Percentiles rank a stretch among this genome's conserved stretches.
phyloP scores from a whole-genome alignment of 257 asterid species.

The Agastache rugosa region DNA sequence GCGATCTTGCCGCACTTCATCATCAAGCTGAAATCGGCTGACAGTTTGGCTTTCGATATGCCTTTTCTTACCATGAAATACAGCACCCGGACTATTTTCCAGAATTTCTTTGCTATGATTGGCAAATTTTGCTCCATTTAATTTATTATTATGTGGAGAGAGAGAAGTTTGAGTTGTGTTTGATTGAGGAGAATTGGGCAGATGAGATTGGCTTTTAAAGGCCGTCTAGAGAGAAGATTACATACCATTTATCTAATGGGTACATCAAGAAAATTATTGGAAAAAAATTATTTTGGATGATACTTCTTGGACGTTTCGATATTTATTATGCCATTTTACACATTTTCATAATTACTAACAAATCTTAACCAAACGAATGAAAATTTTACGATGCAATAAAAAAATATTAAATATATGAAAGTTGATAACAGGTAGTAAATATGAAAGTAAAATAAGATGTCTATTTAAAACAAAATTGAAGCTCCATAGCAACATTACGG shows the following conservation, averaged over 20 bases:
- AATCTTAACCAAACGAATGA: no score
- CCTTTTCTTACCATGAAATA: slow-evolving; percentile 78
- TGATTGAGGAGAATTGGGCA: slow-evolving; percentile 13
- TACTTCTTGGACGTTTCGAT: no score
- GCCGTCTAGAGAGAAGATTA: neutral
- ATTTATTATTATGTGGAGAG: neutral
- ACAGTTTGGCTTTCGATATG: slow-evolving; percentile 63
- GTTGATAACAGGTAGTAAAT: neutral
- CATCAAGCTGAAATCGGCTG: slow-evolving; percentile 65
- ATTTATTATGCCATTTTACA: no score
- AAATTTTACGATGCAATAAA: no score
- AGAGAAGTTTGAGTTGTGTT: neutral
- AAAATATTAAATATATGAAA: neutral
- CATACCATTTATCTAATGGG: no score
- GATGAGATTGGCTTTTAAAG: slow-evolving; percentile 47
- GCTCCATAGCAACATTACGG: neutral
- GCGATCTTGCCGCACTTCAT: slow-evolving; percentile 84
- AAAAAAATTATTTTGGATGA: no score
- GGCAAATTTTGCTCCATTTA: slow-evolving; percentile 84
- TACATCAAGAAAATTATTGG: no score
- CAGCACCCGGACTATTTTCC: slow-evolving; percentile 61
- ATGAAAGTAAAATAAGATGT: neutral
- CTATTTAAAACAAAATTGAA: neutral
- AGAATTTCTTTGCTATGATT: slow-evolving; percentile 66
- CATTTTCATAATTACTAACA: no score